Base-by-base conservation (phyloP, 108 stramenopile species). In the Ochromonas danica region DNA sequence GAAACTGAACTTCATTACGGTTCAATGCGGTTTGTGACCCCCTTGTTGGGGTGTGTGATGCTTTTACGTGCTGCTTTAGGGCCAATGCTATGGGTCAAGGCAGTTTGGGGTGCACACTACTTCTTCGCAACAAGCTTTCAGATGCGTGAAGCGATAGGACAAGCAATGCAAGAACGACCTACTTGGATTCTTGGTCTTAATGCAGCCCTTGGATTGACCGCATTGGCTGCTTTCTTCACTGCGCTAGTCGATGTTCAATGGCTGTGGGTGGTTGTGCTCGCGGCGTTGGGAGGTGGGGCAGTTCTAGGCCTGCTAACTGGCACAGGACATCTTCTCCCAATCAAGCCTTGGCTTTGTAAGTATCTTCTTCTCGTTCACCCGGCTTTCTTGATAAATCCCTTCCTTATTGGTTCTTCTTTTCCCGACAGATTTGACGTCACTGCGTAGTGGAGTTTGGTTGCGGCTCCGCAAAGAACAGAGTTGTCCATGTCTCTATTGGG, bases 401-500 rank as follows among this genome's bases (percentile, higher is more conserved):
- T n/a, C n/a, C n/a, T n/a, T n/a, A n/a, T n/a, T n/a, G n/a, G n/a
- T n/a, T n/a, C n/a, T n/a, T n/a, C n/a, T n/a, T n/a, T n/a, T n/a
- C n/a, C n/a, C n/a, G n/a, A n/a, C n/a, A n/a, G n/a, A n/a, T 57
- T 17, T 70, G 14, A 70, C 67, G 17, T 40, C 36, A 10, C 22
- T 70, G 22, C 36, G 67, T 70, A 31, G 40, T 70, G 67, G 67
- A 40, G 10, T 17, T 70, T 70, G 67, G 67, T 14, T 70, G 36
- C 10, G 67, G 17, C 17, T 70, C 17, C 36, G 40, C 14, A 38
- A 70, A 40, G 40, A 70, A 31, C 10, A 40, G 40, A 38, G 22
- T 31, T 70, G 67, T 70, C 67, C 67, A 17, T 70, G 67, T 70
- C 17, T 70, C 17, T 70, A 70, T 40, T 70, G 67, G 67, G 10